Evolutionary conservation across 805 yeast genomes (phyloP), one percentile per base, ranked within the genome.

Genomic region (Cyberlindnera amylophila): DNA sequence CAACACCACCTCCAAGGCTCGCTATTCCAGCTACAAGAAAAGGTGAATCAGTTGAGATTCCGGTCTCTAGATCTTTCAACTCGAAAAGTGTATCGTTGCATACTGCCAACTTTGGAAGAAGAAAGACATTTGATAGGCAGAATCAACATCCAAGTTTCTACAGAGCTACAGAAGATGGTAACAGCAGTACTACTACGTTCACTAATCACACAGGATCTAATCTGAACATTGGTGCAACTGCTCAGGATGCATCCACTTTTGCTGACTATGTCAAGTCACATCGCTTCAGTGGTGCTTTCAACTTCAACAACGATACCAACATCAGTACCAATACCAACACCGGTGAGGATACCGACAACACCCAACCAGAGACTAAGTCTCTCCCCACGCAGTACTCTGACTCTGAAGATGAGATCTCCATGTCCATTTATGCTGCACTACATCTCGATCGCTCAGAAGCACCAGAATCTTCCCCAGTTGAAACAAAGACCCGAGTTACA

Each of bases 1-100:
- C 78, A 8, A 69, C 76, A 1, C 82, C 82, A 0, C 77, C 81
- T 1, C 84, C 83, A n/a, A 74, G 65, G 55, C 77, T 86, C 81
- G 85, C 95, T 0, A 86, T 86, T 38, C 90, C 95, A 1, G 85
- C 93, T 0, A 83, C 91, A 0, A 64, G 89, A 50, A 75, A 77
- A 30, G 95, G 95, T 6, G 93, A 81, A 52, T 76, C 91, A 0
- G 76, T 85, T 2, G 93, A 86, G 55, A 85, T 86, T 21, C 82
- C 83, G 3, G 65, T 52, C 0, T 44, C 62, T 12, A 50, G 51
- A 35, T 55, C 61, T 0, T 51, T 52, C 32, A 57, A 54, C 31
- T 55, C 61, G 4, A 54, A 54, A 32, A 17, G 48, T 8, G 46
- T 52, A 1, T 46, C 58, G 5, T 40, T 58, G n/a, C 61, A 58